phyloP scores from a whole-genome alignment of 2,329 filamentous ascomycete species.

The Emmonsia crescens region DNA sequence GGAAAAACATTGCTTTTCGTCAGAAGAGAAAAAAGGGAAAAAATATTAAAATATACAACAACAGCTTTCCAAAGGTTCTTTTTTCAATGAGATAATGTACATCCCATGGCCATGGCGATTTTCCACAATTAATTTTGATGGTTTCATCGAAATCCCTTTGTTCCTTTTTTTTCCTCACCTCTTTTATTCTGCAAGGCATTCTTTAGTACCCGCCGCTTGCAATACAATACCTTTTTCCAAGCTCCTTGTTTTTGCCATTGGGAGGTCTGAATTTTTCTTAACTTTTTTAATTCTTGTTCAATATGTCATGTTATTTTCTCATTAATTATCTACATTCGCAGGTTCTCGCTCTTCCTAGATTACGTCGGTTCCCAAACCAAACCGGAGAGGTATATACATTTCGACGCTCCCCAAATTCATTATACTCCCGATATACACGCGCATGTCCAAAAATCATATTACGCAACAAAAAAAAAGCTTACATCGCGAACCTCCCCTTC shows the following conservation, averaged over 20 bases:
- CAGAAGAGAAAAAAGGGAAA: neutral
- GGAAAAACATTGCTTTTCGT: neutral
- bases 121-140: neutral
- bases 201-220: constrained; percentile 9
- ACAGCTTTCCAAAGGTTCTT: neutral
- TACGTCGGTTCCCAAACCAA: neutral
- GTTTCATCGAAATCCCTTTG: neutral
- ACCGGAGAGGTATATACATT: neutral
- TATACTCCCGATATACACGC: neutral
- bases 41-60: neutral
- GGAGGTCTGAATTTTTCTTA: neutral
- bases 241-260: neutral
- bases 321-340: neutral
- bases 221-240: constrained; percentile 7
- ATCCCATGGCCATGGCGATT: neutral
- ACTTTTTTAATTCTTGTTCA: too few relatives aligned
- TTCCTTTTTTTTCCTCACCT: neutral
- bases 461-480: neutral
- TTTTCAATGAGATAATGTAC: constrained; percentile 6
- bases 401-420: too few relatives aligned
- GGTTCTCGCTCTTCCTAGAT: neutral
- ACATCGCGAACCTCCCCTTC: neutral
- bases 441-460: neutral
- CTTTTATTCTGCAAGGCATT: constrained; percentile 5
- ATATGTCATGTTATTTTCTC: neutral